These are phyloP conservation scores for Polytrichum commune DNA, from an alignment of 225 moss, liverwort and hornwort species.

Conservation along the genomic window DNA sequence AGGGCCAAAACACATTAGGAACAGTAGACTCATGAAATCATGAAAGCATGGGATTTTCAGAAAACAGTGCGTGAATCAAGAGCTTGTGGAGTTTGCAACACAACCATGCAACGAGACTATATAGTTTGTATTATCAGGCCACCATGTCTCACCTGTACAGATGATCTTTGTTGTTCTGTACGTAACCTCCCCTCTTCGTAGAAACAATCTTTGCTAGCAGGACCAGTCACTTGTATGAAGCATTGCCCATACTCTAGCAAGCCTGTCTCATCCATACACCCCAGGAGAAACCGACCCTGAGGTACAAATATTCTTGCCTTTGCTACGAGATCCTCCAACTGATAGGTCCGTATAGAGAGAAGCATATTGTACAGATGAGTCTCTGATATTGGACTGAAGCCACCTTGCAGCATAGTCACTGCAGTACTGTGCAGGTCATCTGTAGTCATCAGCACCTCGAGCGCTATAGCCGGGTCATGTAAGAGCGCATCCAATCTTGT, in stretches of 20 bases:
- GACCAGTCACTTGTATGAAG: slow-evolving; percentile 65
- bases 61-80: not conserved
- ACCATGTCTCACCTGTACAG: slow-evolving; percentile 22
- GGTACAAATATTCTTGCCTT: slow-evolving; percentile 82
- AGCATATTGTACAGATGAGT: slow-evolving; percentile 64
- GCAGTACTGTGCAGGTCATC: slow-evolving; percentile 52
- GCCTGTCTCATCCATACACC: slow-evolving; percentile 83
- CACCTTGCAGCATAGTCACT: slow-evolving; percentile 71
- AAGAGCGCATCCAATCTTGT: slow-evolving; percentile 57
- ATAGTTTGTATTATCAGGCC: too few species aligned
- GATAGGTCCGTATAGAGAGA: slow-evolving; percentile 70
- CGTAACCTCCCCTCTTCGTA: slow-evolving; percentile 10
- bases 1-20: not conserved
- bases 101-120: too few species aligned
- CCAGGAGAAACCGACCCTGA: slow-evolving; percentile 83
- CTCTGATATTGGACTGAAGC: slow-evolving; percentile 68
- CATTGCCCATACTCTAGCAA: slow-evolving; percentile 76
- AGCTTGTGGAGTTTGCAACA: not conserved
- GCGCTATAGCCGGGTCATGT: slow-evolving; percentile 51
- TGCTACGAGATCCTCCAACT: slow-evolving; percentile 61
- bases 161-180: not conserved
- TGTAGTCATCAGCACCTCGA: slow-evolving; percentile 45
- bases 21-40: not conserved
- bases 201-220: slow-evolving; percentile 20
- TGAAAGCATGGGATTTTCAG: not conserved